These are phyloP conservation scores for Botryotinia calthae DNA, from an alignment of 2,329 filamentous ascomycete species.

Conservation along the genomic window DNA sequence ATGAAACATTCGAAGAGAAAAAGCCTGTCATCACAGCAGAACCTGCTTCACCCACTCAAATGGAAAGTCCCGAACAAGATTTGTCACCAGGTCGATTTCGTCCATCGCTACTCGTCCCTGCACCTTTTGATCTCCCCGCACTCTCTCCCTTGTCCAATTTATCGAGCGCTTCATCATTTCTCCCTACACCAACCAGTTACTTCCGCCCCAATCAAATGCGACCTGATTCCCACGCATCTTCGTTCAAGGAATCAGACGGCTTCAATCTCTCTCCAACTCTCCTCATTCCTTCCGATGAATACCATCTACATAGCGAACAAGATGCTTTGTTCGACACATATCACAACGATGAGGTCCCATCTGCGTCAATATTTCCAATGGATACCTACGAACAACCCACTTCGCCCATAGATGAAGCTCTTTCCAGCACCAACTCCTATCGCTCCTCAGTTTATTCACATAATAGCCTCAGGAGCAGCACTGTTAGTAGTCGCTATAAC, in stretches of 20 bases:
- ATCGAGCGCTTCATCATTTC: slow-evolving; percentile 29
- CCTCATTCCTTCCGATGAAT: slow-evolving; percentile 57
- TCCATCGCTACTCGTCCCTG: slow-evolving; percentile 35
- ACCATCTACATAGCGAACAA: slow-evolving; percentile 51
- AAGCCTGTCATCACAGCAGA: slow-evolving; percentile 30
- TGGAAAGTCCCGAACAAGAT: slow-evolving; percentile 27
- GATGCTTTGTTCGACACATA: slow-evolving; percentile 36
- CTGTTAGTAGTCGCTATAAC: slow-evolving; percentile 25
- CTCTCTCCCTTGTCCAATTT: slow-evolving; percentile 36
- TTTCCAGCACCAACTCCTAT: slow-evolving; percentile 36
- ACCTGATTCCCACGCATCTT: slow-evolving; percentile 46
- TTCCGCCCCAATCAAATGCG: slow-evolving; percentile 30
- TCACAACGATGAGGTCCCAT: slow-evolving; percentile 27
- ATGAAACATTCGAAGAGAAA: slow-evolving; percentile 53
- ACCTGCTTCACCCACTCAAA: slow-evolving; percentile 32
- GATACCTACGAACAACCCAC: slow-evolving; percentile 29
- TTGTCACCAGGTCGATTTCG: slow-evolving; percentile 33
- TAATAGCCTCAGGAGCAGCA: slow-evolving; percentile 34
- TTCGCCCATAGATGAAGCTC: slow-evolving; percentile 36
- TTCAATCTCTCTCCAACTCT: slow-evolving; percentile 60
- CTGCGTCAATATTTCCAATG: slow-evolving; percentile 30
- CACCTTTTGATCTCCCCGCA: slow-evolving; percentile 34
- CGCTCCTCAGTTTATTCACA: slow-evolving; percentile 35
- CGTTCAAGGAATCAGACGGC: slow-evolving; percentile 58
- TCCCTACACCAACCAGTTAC: slow-evolving; percentile 28